Base-by-base conservation (phyloP, 768 basidiomycete genomes). In the Kwoniella bestiolae region DNA sequence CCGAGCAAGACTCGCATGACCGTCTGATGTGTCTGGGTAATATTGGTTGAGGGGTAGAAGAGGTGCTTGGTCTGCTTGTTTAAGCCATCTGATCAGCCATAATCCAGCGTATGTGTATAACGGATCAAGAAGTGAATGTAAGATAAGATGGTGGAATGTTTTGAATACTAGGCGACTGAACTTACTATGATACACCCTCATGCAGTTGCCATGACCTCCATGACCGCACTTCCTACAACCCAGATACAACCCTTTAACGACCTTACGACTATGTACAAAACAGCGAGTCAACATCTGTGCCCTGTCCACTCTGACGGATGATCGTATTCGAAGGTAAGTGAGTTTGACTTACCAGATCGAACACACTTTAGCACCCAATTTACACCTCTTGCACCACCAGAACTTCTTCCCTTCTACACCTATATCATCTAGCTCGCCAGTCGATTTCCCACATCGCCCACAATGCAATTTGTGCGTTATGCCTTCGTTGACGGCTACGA, bases 351-450 rank as follows among this genome's bases (percentile, higher is more conserved):
- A 70, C 70, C 76, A 78, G 8, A 75, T 51, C 6, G 63, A 65
- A 59, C 76, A 78, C 3, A 25, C n/a, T 60, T 64, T 70, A 21
- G 76, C 76, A 9, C 64, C 65, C 12, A 66, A 32, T 51, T 59
- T 66, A 58, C 76, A 78, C 35, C 56, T 46, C 56, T 70, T 72
- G 63, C 76, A 78, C 68, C 68, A 75, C 74, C 76, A 78, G 47
- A 75, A 72, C 16, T 44, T 56, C 59, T 65, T 73, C 11, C 58
- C 71, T 29, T 65, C 57, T 4, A 62, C 50, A 21, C 68, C 70
- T 16, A 72, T 73, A 63, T 78, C 76, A 45, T 76, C 75, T 35
- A 75, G 34, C 12, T 64, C 53, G 5, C 74, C 76, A 2, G 74
- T 75, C 3, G 74, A 61, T 46, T 70, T 72, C 12, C 68, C 62